Conservation (phyloP, 2,329 filamentous ascomycete species). For the Epichloe aotearoae region DNA sequence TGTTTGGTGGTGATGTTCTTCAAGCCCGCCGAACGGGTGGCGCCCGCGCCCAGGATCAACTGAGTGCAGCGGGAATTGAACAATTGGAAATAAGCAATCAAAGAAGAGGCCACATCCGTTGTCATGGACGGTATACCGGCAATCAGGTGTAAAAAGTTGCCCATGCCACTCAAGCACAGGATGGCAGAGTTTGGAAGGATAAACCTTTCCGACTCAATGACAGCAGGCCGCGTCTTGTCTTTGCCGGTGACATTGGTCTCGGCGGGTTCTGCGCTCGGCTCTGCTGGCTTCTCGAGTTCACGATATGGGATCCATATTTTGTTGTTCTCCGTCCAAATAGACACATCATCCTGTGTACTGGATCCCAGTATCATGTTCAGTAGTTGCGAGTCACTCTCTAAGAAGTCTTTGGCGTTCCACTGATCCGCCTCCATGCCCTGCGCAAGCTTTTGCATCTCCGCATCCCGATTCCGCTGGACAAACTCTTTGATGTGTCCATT, state of each 20-base stretch:
- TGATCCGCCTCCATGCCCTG: conserved; percentile 68
- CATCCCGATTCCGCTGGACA: conserved; percentile 56
- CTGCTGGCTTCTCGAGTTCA: conserved; percentile 22
- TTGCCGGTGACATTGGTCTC: conserved; percentile 40
- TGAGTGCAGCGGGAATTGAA: conserved; percentile 97
- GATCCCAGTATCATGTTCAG: conserved; percentile 53
- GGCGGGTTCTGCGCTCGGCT: conserved; percentile 17
- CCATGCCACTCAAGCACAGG: conserved; percentile 67
- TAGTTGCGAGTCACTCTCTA: conserved; percentile 43
- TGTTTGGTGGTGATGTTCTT: conserved; percentile 97
- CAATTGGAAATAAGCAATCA: conserved; percentile 77
- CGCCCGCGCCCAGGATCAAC: conserved; percentile 86
- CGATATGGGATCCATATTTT: conserved; percentile 43
- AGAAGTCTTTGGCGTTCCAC: conserved; percentile 69
- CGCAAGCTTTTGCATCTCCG: conserved; percentile 60
- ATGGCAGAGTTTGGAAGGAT: conserved; percentile 76
- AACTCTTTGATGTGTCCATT: conserved; percentile 75
- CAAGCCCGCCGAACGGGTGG: conserved; percentile 73
- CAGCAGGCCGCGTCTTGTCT: conserved; percentile 55
- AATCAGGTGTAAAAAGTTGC: conserved; percentile 71
- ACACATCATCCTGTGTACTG: conserved; percentile 61
- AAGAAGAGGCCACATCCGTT: conserved; percentile 61
- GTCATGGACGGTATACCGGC: conserved; percentile 82
- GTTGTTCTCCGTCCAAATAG: conserved; percentile 49
- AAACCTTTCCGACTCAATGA: conserved; percentile 74